phyloP scores from a whole-genome alignment of 352 stramenopile species.

The Phytophthora capsici region DNA sequence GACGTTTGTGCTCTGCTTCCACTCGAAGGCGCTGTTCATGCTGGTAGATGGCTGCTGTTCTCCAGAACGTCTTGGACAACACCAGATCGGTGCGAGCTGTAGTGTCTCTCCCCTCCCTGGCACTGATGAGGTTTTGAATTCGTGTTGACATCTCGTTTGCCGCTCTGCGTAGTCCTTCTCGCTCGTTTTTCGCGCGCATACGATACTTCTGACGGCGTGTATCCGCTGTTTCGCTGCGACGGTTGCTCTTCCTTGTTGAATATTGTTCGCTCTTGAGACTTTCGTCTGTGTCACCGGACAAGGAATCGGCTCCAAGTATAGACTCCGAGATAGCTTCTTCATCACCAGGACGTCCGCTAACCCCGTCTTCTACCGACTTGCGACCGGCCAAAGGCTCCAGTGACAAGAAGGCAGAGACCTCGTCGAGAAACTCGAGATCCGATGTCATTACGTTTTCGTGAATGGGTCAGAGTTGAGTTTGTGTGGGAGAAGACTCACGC shows the following conservation, averaged over 20 bases:
- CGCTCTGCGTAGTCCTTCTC: background rate
- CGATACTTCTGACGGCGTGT: background rate
- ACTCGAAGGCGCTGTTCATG: background rate
- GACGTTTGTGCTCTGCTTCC: background rate
- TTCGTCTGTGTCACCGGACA: background rate
- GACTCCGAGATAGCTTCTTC: background rate
- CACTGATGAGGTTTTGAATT: background rate
- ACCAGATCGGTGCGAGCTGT: background rate
- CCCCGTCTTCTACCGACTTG: background rate
- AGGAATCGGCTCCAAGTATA: background rate
- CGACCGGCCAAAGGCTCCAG: background rate
- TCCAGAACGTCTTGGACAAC: conserved; percentile 4
- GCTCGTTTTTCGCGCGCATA: background rate
- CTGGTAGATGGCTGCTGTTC: background rate
- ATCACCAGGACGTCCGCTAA: background rate
- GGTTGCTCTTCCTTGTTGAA: background rate
- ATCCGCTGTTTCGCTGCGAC: background rate
- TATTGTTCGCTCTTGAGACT: background rate
- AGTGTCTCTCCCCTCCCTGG: background rate
- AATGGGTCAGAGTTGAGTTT: no score
- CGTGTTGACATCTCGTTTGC: background rate
- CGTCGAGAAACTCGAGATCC: conserved; percentile 2
- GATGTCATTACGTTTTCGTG: background rate
- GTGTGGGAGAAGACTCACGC: no score
- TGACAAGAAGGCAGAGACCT: background rate